These are phyloP conservation scores for Neoboletus subvelutipes DNA, from an alignment of 768 basidiomycete genomes.

Conservation along the genomic window DNA sequence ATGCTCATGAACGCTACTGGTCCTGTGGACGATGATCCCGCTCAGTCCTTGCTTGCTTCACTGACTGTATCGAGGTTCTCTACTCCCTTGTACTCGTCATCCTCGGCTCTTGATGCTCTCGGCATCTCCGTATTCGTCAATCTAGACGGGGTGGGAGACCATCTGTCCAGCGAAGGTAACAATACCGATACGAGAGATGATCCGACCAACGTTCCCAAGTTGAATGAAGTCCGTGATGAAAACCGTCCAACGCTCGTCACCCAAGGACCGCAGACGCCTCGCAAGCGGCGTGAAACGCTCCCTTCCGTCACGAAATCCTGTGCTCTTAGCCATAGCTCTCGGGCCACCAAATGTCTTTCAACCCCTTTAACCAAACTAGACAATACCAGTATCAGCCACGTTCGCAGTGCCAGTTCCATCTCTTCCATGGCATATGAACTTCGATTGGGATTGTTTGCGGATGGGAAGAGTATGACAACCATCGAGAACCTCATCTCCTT, in stretches of 20 bases:
- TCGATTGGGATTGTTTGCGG: slow-evolving; percentile 24
- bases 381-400: slow-evolving; percentile 10
- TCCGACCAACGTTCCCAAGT: background rate
- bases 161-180: background rate
- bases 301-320: slow-evolving; percentile 2
- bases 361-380: slow-evolving; percentile 19
- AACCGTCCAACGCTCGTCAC: slow-evolving; percentile 1
- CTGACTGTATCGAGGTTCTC: slow-evolving; percentile 3
- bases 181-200: background rate
- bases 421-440: slow-evolving; percentile 31
- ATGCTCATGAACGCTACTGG: slow-evolving; percentile 17
- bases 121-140: slow-evolving; percentile 18
- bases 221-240: slow-evolving; percentile 1
- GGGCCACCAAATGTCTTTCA: slow-evolving; percentile 14
- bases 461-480: slow-evolving; percentile 25
- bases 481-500: slow-evolving; percentile 28
- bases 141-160: slow-evolving; percentile 6
- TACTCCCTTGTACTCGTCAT: slow-evolving; percentile 13
- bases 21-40: background rate
- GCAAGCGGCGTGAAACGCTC: slow-evolving; percentile 15
- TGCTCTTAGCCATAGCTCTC: background rate
- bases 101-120: slow-evolving; percentile 18
- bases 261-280: background rate
- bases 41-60: background rate
- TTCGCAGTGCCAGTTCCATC: slow-evolving; percentile 20